A percentile compares a stretch with the other conserved stretches of the same genome.
Evolutionary conservation across 2,329 filamentous ascomycete genomes (phyloP).

Genomic region (Thelonectria blattea): DNA sequence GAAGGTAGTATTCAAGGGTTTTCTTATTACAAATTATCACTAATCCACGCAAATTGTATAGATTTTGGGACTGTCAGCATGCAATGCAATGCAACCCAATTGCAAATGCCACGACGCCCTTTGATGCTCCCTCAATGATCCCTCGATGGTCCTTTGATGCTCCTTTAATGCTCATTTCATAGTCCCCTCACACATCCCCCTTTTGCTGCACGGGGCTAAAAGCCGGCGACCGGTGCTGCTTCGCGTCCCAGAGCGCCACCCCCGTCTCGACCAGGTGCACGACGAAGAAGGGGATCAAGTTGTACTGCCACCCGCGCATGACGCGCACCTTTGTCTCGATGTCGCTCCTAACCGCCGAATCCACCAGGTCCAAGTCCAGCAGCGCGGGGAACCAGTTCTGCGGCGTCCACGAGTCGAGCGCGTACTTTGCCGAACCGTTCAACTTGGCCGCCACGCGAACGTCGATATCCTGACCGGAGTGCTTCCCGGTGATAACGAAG

Average conservation of each 20-base stretch:
- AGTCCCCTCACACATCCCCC: conserved; percentile 3
- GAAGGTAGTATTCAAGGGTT: no score
- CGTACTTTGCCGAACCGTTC: conserved; percentile 24
- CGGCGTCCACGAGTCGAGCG: conserved; percentile 35
- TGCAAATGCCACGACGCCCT: no score
- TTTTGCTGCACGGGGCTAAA: conserved; percentile 13
- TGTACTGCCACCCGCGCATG: conserved; percentile 40
- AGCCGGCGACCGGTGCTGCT: conserved; percentile 3
- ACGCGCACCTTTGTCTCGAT: conserved; percentile 34
- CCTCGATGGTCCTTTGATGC: no score
- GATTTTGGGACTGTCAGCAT: no score
- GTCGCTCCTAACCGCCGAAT: conserved; percentile 22
- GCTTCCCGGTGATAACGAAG: conserved; percentile 40
- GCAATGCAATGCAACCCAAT: no score
- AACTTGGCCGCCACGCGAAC: conserved; percentile 21
- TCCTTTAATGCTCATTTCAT: no score
- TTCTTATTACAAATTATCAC: no score
- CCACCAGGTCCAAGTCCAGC: conserved; percentile 30
- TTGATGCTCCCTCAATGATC: no score
- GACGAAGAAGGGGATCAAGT: conserved; percentile 39
- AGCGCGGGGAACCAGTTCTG: conserved; percentile 39
- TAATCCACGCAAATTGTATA: no score
- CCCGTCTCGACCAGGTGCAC: conserved; percentile 35
- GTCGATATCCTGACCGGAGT: conserved; percentile 32
- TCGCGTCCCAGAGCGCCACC: conserved; percentile 33